Percentiles rank a stretch among this genome's conserved stretches.
Evolutionary conservation across 78 protist genomes (phyloP).

Genomic region (Kipferlia bialata): DNA sequence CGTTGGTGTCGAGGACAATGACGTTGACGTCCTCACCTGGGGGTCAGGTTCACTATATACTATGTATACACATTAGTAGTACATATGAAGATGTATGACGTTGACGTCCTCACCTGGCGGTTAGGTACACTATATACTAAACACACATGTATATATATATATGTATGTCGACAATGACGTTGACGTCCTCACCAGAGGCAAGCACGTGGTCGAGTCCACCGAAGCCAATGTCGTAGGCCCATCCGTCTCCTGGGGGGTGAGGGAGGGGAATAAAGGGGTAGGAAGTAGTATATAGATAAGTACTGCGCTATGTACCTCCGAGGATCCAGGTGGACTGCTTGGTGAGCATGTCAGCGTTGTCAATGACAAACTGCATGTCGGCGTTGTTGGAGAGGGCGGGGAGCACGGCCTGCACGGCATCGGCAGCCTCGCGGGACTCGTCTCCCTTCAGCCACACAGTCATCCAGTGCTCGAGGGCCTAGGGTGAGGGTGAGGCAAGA

Average conservation of each 20-base stretch:
- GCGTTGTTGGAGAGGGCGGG: not conserved
- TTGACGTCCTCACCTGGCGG: no score
- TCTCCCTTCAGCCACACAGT: not conserved
- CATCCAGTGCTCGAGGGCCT: not conserved
- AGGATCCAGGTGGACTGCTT: constrained; percentile 42
- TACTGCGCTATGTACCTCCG: no score
- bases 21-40: constrained; percentile 50
- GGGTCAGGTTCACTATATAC: no score
- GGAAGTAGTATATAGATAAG: no score
- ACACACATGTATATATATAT: no score
- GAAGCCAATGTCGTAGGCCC: constrained; percentile 29
- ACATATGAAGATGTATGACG: no score
- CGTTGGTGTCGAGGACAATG: constrained; percentile 57
- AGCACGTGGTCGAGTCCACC: constrained; percentile 64
- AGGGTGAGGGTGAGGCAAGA: no score
- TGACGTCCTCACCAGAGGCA: constrained; percentile 52
- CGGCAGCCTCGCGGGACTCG: not conserved
- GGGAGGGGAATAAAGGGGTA: no score
- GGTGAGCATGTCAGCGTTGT: constrained; percentile 3
- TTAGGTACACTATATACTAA: no score
- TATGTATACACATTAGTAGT: no score
- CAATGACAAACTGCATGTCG: not conserved
- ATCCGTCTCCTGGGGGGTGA: constrained; percentile 33
- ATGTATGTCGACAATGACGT: constrained; percentile 48
- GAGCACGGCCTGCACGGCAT: not conserved